Evolutionary conservation across 352 stramenopile genomes (phyloP).

Genomic region (Pythium folliculosum): DNA sequence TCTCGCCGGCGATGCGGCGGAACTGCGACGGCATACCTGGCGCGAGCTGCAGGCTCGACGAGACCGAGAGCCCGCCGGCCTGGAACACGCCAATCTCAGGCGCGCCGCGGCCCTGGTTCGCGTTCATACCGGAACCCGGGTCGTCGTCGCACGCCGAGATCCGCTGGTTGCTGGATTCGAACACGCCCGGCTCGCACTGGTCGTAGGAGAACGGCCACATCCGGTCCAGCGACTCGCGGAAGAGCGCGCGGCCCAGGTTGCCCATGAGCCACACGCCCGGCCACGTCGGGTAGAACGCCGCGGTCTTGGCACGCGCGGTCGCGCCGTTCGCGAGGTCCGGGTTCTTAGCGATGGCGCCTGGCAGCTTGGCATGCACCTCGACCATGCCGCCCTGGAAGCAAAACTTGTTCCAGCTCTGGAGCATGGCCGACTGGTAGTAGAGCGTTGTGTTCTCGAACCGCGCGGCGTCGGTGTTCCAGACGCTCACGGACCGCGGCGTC

Average conservation of each 20-base stretch:
- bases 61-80: conserved; percentile 73
- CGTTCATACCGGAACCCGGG: conserved; percentile 89
- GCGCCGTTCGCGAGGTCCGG: conserved; percentile 22
- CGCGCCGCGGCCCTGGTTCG: conserved; percentile 81
- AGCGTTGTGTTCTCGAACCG: conserved; percentile 54
- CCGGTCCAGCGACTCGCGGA: conserved; percentile 81
- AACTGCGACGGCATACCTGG: conserved; percentile 51
- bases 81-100: conserved; percentile 94
- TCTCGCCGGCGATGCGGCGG: conserved; percentile 29
- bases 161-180: conserved; percentile 42
- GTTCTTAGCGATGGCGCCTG: conserved; percentile 53
- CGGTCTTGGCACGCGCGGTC: background rate
- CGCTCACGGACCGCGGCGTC: conserved; percentile 35
- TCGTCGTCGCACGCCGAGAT: conserved; percentile 84
- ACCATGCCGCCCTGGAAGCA: conserved; percentile 94
- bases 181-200: conserved; percentile 68
- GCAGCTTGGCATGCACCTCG: conserved; percentile 91
- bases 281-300: conserved; percentile 67
- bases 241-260: conserved; percentile 91
- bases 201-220: conserved; percentile 95
- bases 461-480: conserved; percentile 63
- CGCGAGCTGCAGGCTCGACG: conserved; percentile 72
- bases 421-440: conserved; percentile 81
- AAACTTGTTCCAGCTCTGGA: conserved; percentile 95
- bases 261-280: conserved; percentile 93